A percentile compares a stretch with the other conserved stretches of the same genome.
Evolutionary conservation across 768 basidiomycete species (phyloP).

Genomic region (Lactifluus subvellereus): DNA sequence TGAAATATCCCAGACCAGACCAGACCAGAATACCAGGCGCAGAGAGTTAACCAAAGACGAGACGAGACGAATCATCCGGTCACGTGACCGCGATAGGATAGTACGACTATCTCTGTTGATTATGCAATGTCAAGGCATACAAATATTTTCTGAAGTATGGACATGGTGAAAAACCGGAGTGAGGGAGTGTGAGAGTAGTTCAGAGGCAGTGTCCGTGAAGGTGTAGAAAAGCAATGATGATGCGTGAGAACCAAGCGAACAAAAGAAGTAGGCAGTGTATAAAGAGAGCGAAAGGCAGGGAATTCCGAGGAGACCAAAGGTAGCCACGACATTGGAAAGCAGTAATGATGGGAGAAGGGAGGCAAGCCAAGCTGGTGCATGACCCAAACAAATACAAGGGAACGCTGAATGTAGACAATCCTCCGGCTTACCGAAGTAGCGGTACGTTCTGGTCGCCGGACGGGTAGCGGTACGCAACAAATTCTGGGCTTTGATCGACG

Average conservation of each 20-base stretch:
- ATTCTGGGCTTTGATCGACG: slow-evolving; percentile 80
- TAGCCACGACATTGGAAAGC: not conserved
- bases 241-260: slow-evolving; percentile 27
- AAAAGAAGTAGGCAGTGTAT: not conserved
- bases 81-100: slow-evolving; percentile 6
- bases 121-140: slow-evolving; percentile 19
- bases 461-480: slow-evolving; percentile 84
- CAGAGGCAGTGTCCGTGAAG: slow-evolving; percentile 12
- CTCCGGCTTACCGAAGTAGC: slow-evolving; percentile 41
- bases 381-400: not conserved
- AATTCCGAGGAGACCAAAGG: not conserved
- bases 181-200: slow-evolving; percentile 13
- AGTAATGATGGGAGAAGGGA: slow-evolving; percentile 8
- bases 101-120: not conserved
- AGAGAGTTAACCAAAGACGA: not conserved
- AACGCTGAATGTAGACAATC: not conserved
- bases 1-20: not conserved
- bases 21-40: no score
- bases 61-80: not conserved
- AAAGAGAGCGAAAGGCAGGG: not conserved
- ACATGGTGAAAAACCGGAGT: not conserved
- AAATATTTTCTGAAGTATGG: slow-evolving; percentile 8
- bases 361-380: not conserved
- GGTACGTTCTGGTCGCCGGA: slow-evolving; percentile 67
- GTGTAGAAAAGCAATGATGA: slow-evolving; percentile 6